phyloP scores from a whole-genome alignment of 2,329 filamentous ascomycete genomes.

The Dactylellina sp. region DNA sequence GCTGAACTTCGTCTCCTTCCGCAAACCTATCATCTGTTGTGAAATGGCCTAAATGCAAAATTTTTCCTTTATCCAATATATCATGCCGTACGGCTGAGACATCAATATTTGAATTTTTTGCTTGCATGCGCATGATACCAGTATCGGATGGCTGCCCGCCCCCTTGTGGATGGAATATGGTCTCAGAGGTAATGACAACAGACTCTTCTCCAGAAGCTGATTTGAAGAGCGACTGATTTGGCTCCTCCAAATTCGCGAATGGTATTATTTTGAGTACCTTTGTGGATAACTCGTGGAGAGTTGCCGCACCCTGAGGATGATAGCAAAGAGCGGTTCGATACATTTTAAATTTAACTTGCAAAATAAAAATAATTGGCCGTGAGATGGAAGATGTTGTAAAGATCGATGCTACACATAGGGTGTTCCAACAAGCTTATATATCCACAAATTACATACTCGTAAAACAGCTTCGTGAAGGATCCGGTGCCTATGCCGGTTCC shows the following conservation, averaged over 20 bases:
- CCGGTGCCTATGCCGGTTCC: constrained; percentile 2
- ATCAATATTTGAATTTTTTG: constrained; percentile 64
- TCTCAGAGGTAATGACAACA: constrained; percentile 72
- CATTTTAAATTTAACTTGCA: no score
- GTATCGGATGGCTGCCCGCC: constrained; percentile 79
- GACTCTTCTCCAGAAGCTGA: constrained; percentile 67
- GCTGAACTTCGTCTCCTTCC: constrained; percentile 67
- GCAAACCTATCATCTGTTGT: constrained; percentile 62
- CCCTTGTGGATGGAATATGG: constrained; percentile 81
- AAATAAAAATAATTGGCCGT: background rate
- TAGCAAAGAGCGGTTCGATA: constrained; percentile 6
- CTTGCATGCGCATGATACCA: constrained; percentile 68
- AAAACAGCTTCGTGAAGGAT: constrained; percentile 1
- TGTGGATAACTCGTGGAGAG: constrained; percentile 65
- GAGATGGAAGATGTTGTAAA: background rate
- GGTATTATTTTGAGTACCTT: constrained; percentile 67
- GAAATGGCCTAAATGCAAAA: constrained; percentile 76
- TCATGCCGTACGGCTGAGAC: constrained; percentile 72
- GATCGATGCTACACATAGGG: background rate
- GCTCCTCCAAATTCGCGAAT: constrained; percentile 67
- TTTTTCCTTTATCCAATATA: constrained; percentile 67
- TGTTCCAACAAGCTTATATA: background rate
- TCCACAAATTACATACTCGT: background rate
- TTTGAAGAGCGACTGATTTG: constrained; percentile 72
- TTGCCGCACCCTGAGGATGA: constrained; percentile 6